Conservation (phyloP, 441 rosid species). For the Theobroma grandiflorum region DNA sequence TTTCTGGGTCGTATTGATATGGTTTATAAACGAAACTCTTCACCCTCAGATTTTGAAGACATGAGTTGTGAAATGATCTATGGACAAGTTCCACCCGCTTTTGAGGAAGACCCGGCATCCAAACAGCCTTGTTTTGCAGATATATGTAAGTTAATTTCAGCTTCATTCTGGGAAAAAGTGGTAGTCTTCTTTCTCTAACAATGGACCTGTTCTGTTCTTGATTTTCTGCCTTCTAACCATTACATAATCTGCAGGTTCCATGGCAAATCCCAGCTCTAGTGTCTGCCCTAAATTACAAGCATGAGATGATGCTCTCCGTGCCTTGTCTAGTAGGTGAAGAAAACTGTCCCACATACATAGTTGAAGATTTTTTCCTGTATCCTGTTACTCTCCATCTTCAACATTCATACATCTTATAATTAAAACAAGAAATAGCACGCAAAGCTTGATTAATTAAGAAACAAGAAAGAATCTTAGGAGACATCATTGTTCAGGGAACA, state of each 20-base stretch:
- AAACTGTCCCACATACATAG: neutral
- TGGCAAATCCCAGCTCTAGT: conserved; percentile 50
- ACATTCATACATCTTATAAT: neutral
- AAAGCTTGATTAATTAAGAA: neutral
- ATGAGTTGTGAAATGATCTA: conserved; percentile 98
- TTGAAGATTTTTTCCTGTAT: neutral
- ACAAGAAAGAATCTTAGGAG: neutral
- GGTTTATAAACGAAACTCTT: neutral
- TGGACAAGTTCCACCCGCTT: conserved; percentile 84
- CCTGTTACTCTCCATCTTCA: neutral
- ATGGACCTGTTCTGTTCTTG: neutral
- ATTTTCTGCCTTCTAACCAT: neutral
- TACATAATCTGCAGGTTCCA: conserved; percentile 50
- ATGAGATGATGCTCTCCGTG: conserved; percentile 32
- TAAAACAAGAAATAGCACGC: neutral
- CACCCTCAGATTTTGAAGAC: conserved; percentile 79
- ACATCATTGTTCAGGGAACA: neutral
- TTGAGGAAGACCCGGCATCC: conserved; percentile 76
- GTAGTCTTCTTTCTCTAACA: neutral
- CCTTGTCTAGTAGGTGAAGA: neutral
- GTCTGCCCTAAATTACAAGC: conserved; percentile 61
- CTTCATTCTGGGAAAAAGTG: neutral
- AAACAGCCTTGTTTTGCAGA: conserved; percentile 72
- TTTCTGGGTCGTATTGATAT: neutral
- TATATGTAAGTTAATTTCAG: conserved; percentile 50